These are phyloP conservation scores for Heterobasidion occidentale DNA, from an alignment of 1,284 basidiomycete genomes.

Conservation along the genomic window DNA sequence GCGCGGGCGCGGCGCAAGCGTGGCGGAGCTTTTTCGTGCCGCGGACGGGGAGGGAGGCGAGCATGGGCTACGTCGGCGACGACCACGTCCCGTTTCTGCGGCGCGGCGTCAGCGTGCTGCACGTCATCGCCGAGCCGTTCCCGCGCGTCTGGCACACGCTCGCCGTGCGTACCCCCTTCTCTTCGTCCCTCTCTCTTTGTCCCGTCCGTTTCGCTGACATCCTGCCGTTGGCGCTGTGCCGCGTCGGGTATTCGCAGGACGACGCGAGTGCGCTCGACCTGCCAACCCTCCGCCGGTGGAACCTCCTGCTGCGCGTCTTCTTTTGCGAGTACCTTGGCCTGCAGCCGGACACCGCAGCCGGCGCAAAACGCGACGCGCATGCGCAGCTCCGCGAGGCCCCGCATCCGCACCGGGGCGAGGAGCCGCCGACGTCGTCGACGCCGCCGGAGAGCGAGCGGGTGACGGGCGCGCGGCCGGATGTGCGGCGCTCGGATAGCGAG, in stretches of 20 bases:
- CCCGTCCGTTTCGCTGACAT: not conserved
- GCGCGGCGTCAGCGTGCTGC: slow-evolving; percentile 82
- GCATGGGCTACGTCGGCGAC: slow-evolving; percentile 73
- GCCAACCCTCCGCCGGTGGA: slow-evolving; percentile 86
- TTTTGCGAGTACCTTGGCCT: slow-evolving; percentile 87
- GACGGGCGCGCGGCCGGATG: not conserved
- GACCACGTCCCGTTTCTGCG: slow-evolving; percentile 92
- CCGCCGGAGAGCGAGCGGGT: not conserved
- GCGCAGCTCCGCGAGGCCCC: too few species aligned
- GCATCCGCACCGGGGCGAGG: too few species aligned
- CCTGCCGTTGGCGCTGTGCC: not conserved
- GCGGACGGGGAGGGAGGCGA: slow-evolving; percentile 30
- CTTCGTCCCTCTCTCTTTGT: not conserved
- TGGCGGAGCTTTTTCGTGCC: slow-evolving; percentile 60
- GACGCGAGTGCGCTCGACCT: slow-evolving; percentile 83
- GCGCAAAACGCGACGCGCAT: not conserved
- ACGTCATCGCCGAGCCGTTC: slow-evolving; percentile 88
- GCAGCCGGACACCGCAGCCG: slow-evolving; percentile 23
- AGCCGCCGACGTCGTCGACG: not conserved
- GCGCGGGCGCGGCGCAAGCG: slow-evolving; percentile 30
- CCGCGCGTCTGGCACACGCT: slow-evolving; percentile 89
- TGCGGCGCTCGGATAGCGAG: not conserved
- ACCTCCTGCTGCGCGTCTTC: slow-evolving; percentile 82
- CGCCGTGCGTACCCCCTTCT: slow-evolving; percentile 33
- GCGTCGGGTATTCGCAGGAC: slow-evolving; percentile 47